Evolutionary conservation across 2,329 filamentous ascomycete species (phyloP).

Genomic region (Colletotrichum chrysophilum): DNA sequence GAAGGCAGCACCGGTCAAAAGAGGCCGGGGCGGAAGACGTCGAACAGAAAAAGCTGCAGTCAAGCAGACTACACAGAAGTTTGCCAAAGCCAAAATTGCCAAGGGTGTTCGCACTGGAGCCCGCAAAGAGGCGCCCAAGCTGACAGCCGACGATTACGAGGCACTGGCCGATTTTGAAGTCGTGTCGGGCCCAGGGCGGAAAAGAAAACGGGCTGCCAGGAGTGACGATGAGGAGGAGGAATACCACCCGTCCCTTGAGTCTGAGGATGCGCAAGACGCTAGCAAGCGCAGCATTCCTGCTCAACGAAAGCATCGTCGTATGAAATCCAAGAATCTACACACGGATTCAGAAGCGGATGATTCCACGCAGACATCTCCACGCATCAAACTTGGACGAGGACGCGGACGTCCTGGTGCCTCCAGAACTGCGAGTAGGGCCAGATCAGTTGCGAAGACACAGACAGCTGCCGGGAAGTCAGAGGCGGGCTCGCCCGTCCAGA

Average conservation of each 20-base stretch:
- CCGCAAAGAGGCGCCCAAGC: conserved; percentile 16
- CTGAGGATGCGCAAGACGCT: conserved; percentile 1
- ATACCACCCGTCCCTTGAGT: conserved; percentile 16
- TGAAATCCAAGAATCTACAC: neutral
- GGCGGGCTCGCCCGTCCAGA: neutral
- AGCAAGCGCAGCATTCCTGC: neutral
- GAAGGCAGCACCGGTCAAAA: neutral
- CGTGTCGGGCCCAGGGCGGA: neutral
- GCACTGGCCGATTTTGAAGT: conserved; percentile 3
- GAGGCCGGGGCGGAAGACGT: conserved; percentile 6
- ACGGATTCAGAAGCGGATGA: conserved; percentile 9
- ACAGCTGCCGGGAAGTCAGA: neutral
- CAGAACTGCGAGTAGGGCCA: neutral
- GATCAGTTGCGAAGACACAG: neutral
- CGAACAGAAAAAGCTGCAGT: neutral
- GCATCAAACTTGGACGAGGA: neutral
- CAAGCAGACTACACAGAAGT: neutral
- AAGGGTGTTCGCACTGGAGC: conserved; percentile 14
- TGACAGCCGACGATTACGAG: conserved; percentile 14
- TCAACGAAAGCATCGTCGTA: neutral
- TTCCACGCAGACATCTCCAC: neutral
- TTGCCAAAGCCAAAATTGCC: conserved; percentile 14
- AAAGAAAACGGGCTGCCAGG: conserved; percentile 9
- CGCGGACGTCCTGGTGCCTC: neutral
- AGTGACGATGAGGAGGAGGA: conserved; percentile 20